These are phyloP conservation scores for Penicillium chermesinum DNA, from an alignment of 495 filamentous ascomycete species.

Conservation along the genomic window DNA sequence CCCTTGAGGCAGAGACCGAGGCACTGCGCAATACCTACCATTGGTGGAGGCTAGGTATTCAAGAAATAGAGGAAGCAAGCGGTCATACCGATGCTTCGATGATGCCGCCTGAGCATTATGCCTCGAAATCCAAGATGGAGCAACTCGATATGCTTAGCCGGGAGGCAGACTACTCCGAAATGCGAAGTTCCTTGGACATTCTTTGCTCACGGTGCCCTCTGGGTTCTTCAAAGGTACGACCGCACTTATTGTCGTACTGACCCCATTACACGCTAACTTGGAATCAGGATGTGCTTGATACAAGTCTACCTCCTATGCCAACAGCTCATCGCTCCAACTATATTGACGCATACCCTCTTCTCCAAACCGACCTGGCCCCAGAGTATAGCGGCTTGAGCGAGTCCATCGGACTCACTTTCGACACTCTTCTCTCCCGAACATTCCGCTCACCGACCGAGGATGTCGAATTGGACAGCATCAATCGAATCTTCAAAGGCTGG, in stretches of 20 bases:
- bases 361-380: conserved; percentile 46
- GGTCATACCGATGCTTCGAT: conserved; percentile 8
- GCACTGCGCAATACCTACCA: conserved; percentile 28
- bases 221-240: conserved; percentile 27
- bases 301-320: conserved; percentile 53
- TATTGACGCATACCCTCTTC: conserved; percentile 53
- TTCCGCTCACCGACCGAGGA: conserved; percentile 30
- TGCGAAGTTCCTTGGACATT: conserved; percentile 36
- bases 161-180: conserved; percentile 29
- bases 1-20: conserved; percentile 25
- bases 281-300: conserved; percentile 50
- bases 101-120: conserved; percentile 4
- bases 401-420: conserved; percentile 32
- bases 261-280: conserved; percentile 18
- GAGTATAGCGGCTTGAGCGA: conserved; percentile 39
- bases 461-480: conserved; percentile 19
- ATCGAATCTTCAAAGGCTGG: conserved; percentile 22
- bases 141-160: conserved; percentile 25
- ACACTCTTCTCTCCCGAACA: conserved; percentile 25
- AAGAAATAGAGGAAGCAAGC: conserved; percentile 29
- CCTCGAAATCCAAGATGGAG: conserved; percentile 16
- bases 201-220: conserved; percentile 28
- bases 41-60: conserved; percentile 38
- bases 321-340: conserved; percentile 60
- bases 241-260: not conserved